Base-by-base conservation (phyloP, 257 asterid genomes). In the Nicotiana sylvestris region DNA sequence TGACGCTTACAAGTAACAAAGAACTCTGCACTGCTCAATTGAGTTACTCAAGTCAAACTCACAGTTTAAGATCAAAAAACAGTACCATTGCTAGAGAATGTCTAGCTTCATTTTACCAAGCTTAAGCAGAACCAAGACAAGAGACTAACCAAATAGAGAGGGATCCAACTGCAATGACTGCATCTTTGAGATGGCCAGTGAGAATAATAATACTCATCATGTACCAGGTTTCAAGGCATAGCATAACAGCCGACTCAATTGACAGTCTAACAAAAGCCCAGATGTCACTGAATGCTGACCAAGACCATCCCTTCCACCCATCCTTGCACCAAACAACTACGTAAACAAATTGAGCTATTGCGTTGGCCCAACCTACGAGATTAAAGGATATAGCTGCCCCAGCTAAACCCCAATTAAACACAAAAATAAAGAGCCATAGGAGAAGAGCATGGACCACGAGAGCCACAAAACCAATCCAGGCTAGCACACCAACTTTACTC, bases 191-290 rank as follows among this genome's bases (percentile, higher is more conserved):
- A 87, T 90, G 89, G 1, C 99, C 99, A 0, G 97, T 85, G 11
- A 95, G 91, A 49, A 95, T 87, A 53, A 88, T 89, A 51, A 93
- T 91, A 80, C 97, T 91, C 97, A 90, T 92, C 93, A 91, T 87
- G 69, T 93, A 95, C 98, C 99, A 95, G 53, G 93, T 84, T 86
- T 95, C 99, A 43, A 95, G 82, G 87, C 98, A 95, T 76, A 93
- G 64, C 99, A 95, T 95, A 53, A 93, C 88, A 33, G 99, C 98
- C n/a, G 98, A 93, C 2, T 96, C 99, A 29, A 95, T 78, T 0
- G 99, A 95, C 5, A 95, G 92, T 88, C 93, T 89, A 64, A 93
- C 95, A 77, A 95, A 95, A 0, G 91, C 88, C 95, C 98, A 88
- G 0, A 95, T 91, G 33, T 95, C 98, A 29, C 81, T 81, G 76